phyloP scores from a whole-genome alignment of 1,139 yeast genomes.

The Yamadazyma spencermartinsiae region DNA sequence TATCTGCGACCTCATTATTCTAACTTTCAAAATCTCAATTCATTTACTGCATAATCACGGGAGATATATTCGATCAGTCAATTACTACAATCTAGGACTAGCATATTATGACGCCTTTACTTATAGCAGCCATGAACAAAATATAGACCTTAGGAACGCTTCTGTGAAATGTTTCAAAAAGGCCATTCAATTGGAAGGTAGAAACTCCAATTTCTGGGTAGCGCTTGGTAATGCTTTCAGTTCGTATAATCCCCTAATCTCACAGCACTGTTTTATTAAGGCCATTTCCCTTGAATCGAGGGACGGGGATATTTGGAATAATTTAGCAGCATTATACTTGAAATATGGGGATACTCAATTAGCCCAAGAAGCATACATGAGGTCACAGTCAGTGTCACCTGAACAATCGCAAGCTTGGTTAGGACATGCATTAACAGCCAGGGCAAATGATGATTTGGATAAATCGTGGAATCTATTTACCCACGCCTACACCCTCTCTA shows the following conservation, averaged over 20 bases:
- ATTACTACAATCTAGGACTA: conserved; percentile 70
- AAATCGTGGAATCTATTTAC: conserved; percentile 62
- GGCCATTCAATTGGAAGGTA: conserved; percentile 70
- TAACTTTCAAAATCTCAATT: conserved; percentile 30
- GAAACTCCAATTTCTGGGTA: conserved; percentile 75
- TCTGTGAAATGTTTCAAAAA: conserved; percentile 61
- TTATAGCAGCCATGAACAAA: conserved; percentile 25
- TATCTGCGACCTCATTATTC: conserved; percentile 25
- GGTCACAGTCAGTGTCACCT: conserved; percentile 84
- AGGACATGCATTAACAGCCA: conserved; percentile 75
- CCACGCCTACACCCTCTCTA: conserved; percentile 76
- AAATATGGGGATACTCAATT: conserved; percentile 67
- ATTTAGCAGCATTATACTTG: conserved; percentile 76
- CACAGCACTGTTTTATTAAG: conserved; percentile 92
- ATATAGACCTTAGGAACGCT: conserved; percentile 2
- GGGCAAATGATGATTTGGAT: conserved; percentile 53
- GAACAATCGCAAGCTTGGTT: conserved; percentile 79
- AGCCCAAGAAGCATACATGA: conserved; percentile 69
- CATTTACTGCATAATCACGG: conserved; percentile 34
- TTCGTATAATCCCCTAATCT: conserved; percentile 60
- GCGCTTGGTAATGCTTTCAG: conserved; percentile 74
- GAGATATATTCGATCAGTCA: conserved; percentile 57
- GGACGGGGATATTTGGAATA: conserved; percentile 75
- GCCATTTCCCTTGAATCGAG: conserved; percentile 71
- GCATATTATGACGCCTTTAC: conserved; percentile 54